Evolutionary conservation across 169 alveolate species (phyloP).

Genomic region (Miamiensis avidus): DNA sequence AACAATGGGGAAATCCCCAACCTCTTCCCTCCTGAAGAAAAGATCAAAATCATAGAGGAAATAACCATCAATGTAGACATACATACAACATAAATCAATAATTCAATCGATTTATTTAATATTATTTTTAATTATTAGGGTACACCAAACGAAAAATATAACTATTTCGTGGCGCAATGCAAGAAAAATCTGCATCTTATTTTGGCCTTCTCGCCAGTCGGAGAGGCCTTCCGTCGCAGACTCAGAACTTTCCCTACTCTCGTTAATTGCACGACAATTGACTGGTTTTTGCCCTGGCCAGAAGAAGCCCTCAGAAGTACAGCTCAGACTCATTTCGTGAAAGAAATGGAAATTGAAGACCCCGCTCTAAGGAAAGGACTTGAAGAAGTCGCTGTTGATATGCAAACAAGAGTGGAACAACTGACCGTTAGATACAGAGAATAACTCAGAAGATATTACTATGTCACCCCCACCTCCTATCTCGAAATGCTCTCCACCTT

Average conservation of each 20-base stretch:
- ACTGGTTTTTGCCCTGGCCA: slow-evolving; percentile 90
- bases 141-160: slow-evolving; percentile 45
- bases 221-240: slow-evolving; percentile 84
- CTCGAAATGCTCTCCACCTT: slow-evolving; percentile 81
- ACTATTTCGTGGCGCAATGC: slow-evolving; percentile 70
- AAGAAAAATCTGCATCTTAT: slow-evolving; percentile 77
- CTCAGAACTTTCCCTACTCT: slow-evolving; percentile 86
- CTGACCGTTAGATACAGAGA: slow-evolving; percentile 77
- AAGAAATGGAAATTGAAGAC: slow-evolving; percentile 49
- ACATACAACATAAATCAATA: not conserved
- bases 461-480: slow-evolving; percentile 89
- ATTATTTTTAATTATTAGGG: slow-evolving; percentile 7
- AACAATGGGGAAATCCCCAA: slow-evolving; percentile 89
- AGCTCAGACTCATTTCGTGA: slow-evolving; percentile 64
- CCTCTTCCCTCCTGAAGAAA: slow-evolving; percentile 75
- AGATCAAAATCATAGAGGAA: slow-evolving; percentile 67
- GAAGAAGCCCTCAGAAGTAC: slow-evolving; percentile 84
- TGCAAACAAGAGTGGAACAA: slow-evolving; percentile 87
- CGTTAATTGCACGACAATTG: slow-evolving; percentile 85
- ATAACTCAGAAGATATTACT: slow-evolving; percentile 88
- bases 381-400: slow-evolving; percentile 86
- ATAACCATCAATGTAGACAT: slow-evolving; percentile 34
- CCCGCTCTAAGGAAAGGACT: slow-evolving; percentile 67
- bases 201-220: slow-evolving; percentile 83
- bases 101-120: not conserved